Base-by-base conservation (phyloP, 2,329 filamentous ascomycete genomes). In the Fusarium sp. region DNA sequence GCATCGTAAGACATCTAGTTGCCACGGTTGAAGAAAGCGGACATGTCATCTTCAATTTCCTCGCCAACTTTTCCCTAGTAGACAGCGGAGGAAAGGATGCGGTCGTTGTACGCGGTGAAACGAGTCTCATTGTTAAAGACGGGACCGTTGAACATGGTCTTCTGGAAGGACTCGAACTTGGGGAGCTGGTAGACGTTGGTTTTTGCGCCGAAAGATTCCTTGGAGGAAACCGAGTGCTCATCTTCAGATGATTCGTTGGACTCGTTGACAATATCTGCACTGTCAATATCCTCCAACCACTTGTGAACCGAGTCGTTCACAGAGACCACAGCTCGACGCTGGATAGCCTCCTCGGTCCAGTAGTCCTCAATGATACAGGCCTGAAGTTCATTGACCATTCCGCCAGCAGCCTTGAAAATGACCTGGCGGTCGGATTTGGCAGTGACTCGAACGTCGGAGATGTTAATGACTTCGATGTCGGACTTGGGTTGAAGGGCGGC, bases 291-390 rank as follows among this genome's bases (percentile, higher is more conserved):
- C 5, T 26, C 22, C 11, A 57, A 22, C 55, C 55, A 57, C 3
- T n/a, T 35, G 4, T 9, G 11, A 2, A 57, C 31, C 0, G 7
- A 28, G 3, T 22, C 8, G 0, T 22, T 15, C 8, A n/a, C 20
- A 18, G 26, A 3, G 3, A 14, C 30, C 1, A 5, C 15, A 9
- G 31, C 30, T 6, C 55, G 55, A 6, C 20, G 41, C 0, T 36
- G n/a, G 1, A 47, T 20, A 1, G 4, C 41, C 1, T n/a, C 20
- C 0, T 4, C 10, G 0, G 39, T 50, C 11, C 12, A 39, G 20
- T 24, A 57, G 7, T 36, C 24, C 1, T 48, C 18, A 13, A 35
- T 14, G 8, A 57, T 20, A 1, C 39, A 45, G 1, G 24, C 41
- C 1, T 50, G n/a, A 13, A 57, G 39, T 10, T 35, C 30, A 11